A percentile compares a stretch with the other conserved stretches of the same genome.
Conservation (phyloP, 495 filamentous ascomycete species). For the Penicillium odoratum region DNA sequence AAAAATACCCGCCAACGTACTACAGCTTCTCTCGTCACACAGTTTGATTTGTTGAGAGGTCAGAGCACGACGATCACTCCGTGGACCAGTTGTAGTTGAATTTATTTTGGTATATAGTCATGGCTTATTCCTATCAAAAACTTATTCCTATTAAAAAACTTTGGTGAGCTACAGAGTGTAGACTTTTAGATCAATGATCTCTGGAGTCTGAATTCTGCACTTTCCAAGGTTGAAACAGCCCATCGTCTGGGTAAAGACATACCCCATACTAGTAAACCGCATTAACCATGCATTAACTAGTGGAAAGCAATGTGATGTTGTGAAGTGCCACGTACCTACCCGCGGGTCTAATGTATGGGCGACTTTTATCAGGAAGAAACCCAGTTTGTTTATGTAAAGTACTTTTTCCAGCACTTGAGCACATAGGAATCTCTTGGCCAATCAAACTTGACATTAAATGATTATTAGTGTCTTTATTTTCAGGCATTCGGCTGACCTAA, state of each 20-base stretch:
- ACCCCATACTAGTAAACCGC: background rate
- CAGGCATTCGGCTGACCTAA: no score
- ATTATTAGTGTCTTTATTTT: background rate
- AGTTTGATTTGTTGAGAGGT: background rate
- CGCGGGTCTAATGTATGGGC: background rate
- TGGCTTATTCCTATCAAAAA: background rate
- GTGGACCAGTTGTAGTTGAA: background rate
- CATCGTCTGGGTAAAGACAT: background rate
- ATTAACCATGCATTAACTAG: background rate
- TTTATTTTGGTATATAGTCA: slow-evolving; percentile 1
- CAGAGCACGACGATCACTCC: background rate
- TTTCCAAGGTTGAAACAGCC: background rate
- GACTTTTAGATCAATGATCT: no score
- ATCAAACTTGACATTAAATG: background rate
- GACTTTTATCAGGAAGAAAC: background rate
- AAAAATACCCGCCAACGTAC: background rate
- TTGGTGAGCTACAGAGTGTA: no score
- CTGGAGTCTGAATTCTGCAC: background rate
- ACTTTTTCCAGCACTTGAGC: background rate
- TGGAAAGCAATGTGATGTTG: slow-evolving; percentile 1
- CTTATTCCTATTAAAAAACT: no score
- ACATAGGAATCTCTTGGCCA: background rate
- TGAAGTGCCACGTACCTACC: background rate
- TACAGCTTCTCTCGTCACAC: background rate
- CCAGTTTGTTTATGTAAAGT: background rate